These are phyloP conservation scores for Pseudogymnoascus destructans DNA, from an alignment of 2,329 filamentous ascomycete genomes.

Conservation along the genomic window DNA sequence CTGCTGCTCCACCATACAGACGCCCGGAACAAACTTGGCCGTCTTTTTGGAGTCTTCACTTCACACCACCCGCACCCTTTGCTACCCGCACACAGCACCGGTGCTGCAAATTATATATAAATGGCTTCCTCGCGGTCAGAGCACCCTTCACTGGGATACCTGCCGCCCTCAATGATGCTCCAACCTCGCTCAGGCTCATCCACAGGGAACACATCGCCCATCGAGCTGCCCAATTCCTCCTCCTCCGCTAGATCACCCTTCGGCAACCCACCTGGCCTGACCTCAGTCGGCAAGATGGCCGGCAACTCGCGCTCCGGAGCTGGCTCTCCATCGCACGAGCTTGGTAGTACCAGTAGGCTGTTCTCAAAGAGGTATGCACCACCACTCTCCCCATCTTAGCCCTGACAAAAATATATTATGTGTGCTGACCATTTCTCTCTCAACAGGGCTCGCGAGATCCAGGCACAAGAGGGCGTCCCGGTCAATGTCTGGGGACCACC, in stretches of 20 bases:
- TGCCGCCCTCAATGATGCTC: slow-evolving; percentile 33
- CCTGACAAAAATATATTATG: background rate
- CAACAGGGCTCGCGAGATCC: slow-evolving; percentile 79
- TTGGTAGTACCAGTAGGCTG: slow-evolving; percentile 52
- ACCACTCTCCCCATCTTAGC: background rate
- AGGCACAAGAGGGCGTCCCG: slow-evolving; percentile 81
- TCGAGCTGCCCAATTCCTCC: slow-evolving; percentile 54
- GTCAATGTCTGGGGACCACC: slow-evolving; percentile 82
- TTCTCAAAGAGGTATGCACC: slow-evolving; percentile 78
- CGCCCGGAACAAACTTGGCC: background rate
- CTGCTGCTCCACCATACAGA: background rate
- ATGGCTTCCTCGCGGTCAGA: slow-evolving; percentile 84
- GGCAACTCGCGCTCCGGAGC: slow-evolving; percentile 62
- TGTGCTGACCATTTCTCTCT: slow-evolving; percentile 15
- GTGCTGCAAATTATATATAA: slow-evolving; percentile 51
- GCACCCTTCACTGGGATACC: slow-evolving; percentile 74
- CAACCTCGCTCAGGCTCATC: slow-evolving; percentile 53
- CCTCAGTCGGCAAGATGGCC: slow-evolving; percentile 44
- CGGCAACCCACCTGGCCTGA: slow-evolving; percentile 51
- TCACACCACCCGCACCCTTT: background rate
- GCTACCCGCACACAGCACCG: background rate
- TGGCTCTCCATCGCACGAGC: slow-evolving; percentile 91
- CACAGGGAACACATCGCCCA: slow-evolving; percentile 66
- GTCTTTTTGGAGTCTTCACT: background rate
- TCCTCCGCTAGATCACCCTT: slow-evolving; percentile 59